Evolutionary conservation across 2,329 filamentous ascomycete genomes (phyloP), one percentile per base, ranked within the genome.

Genomic region (Neofusicoccum sp.): DNA sequence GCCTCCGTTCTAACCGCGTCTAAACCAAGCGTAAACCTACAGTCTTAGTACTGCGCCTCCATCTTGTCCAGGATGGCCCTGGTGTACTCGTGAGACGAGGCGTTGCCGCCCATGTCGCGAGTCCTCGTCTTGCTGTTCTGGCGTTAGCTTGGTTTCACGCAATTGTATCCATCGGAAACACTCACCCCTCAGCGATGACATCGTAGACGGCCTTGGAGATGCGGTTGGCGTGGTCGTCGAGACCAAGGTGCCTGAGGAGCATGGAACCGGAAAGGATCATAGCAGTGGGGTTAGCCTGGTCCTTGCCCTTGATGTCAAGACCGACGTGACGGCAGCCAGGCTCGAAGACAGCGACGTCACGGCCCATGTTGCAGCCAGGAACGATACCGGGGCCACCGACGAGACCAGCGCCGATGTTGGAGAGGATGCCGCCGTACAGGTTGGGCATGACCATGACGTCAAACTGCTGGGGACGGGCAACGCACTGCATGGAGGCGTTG

Each of bases 371-470:
- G 88, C 93, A 97, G 74, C 95, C 95, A 65, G 95, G 95, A 48
- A 99, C 95, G 70, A 99, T 92, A 81, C 95, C 95, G 61, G 95
- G 94, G 60, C 95, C 95, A 77, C 95, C 95, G 71, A 99, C 95
- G 43, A 99, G 91, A 68, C 94, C 95, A 73, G 95, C 94, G 71
- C 93, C 94, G 75, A 99, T 96, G 87, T 99, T 99, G 84, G 95
- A 98, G 70, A 99, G 85, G 74, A 99, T 99, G 78, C 94, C 93
- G 80, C 94, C 94, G 87, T 98, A 98, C 76, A 98, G 84, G 85
- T 99, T 99, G 75, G 95, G 95, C 93, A 98, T 98, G 79, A 99
- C 95, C 89, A 99, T 92, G 73, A 99, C 95, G 79, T 99, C 95
- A 78, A 99, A 99, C 82, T 99, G 95, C 83, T 98, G 95, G 67